A percentile compares a stretch with the other conserved stretches of the same genome.
phyloP scores from a whole-genome alignment of 495 filamentous ascomycete species.

The Trichocladium antarcticum region DNA sequence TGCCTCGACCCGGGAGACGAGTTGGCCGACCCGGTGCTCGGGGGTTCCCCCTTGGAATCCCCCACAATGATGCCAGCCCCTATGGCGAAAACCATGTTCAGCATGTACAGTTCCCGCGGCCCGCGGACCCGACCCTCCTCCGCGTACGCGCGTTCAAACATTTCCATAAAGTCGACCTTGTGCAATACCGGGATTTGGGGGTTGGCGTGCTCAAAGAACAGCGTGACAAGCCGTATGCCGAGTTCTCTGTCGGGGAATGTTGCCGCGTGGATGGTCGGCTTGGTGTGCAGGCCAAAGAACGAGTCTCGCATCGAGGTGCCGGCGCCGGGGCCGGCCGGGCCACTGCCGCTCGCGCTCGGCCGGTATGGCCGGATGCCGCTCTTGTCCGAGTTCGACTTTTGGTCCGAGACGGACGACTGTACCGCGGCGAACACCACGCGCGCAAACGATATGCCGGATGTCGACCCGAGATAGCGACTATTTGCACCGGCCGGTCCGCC shows the following conservation, averaged over 20 bases:
- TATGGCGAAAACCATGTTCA: slow-evolving; percentile 98
- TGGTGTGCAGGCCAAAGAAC: slow-evolving; percentile 88
- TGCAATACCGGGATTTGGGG: slow-evolving; percentile 91
- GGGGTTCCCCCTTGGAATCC: slow-evolving; percentile 29
- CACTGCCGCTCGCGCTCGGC: slow-evolving; percentile 11
- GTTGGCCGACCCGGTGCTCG: slow-evolving; percentile 11
- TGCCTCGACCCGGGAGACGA: slow-evolving; percentile 38
- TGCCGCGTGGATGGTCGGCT: slow-evolving; percentile 73
- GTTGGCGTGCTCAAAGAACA: slow-evolving; percentile 94
- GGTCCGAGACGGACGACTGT: slow-evolving; percentile 71
- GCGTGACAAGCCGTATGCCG: slow-evolving; percentile 56
- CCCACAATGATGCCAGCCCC: slow-evolving; percentile 86
- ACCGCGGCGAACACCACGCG: slow-evolving; percentile 90
- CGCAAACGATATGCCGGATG: slow-evolving; percentile 88
- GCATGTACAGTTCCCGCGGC: slow-evolving; percentile 74
- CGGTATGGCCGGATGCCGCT: slow-evolving; percentile 36
- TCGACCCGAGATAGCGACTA: slow-evolving; percentile 71
- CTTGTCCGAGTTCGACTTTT: slow-evolving; percentile 45
- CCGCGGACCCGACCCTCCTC: slow-evolving; percentile 57
- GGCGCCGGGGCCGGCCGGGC: slow-evolving; percentile 25
- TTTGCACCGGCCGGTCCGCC: slow-evolving; percentile 67
- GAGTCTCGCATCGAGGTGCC: slow-evolving; percentile 78
- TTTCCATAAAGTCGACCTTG: slow-evolving; percentile 69
- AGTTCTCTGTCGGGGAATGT: slow-evolving; percentile 70
- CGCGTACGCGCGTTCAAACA: slow-evolving; percentile 69